Conservation (phyloP, 208 protist genomes). For the Vickermania spadyakhi region DNA sequence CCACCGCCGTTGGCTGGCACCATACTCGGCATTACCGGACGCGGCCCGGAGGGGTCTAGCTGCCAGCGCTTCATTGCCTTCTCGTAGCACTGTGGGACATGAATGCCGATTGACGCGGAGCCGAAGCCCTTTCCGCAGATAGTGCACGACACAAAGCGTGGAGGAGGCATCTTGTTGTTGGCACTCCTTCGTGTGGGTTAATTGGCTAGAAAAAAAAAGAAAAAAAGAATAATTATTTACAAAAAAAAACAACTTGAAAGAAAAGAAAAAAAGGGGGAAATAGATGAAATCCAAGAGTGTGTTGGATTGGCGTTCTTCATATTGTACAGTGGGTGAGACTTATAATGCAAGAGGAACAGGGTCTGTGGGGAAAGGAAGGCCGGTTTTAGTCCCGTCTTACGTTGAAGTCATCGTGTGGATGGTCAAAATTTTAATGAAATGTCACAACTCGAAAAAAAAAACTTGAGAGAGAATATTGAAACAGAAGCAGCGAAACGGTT, state of each 20-base stretch:
- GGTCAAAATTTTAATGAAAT: too few relatives aligned
- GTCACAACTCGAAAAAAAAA: too few relatives aligned
- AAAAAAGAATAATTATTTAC: slow-evolving; percentile 5
- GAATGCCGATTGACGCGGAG: slow-evolving; percentile 73
- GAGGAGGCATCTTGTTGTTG: slow-evolving; percentile 39
- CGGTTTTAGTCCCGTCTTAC: too few relatives aligned
- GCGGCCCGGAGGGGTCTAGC: slow-evolving; percentile 57
- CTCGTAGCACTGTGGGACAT: slow-evolving; percentile 85
- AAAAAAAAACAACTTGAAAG: slow-evolving; percentile 11
- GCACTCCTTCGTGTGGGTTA: too few relatives aligned
- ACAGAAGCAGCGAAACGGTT: too few relatives aligned
- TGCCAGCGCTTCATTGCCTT: slow-evolving; percentile 81
- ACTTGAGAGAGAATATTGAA: too few relatives aligned
- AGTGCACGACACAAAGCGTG: slow-evolving; percentile 70
- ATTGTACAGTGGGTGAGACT: too few relatives aligned
- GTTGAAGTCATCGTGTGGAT: too few relatives aligned
- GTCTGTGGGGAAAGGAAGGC: too few relatives aligned
- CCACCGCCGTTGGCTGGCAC: not conserved
- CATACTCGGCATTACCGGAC: slow-evolving; percentile 60
- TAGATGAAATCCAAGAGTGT: slow-evolving; percentile 1
- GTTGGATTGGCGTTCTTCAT: too few relatives aligned
- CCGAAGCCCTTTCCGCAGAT: slow-evolving; percentile 77
- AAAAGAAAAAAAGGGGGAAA: slow-evolving; percentile 2
- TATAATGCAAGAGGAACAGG: too few relatives aligned
- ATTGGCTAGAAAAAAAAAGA: slow-evolving; percentile 2